These are phyloP conservation scores for Akanthomyces lecanii DNA, from an alignment of 2,329 filamentous ascomycete species.

Conservation along the genomic window DNA sequence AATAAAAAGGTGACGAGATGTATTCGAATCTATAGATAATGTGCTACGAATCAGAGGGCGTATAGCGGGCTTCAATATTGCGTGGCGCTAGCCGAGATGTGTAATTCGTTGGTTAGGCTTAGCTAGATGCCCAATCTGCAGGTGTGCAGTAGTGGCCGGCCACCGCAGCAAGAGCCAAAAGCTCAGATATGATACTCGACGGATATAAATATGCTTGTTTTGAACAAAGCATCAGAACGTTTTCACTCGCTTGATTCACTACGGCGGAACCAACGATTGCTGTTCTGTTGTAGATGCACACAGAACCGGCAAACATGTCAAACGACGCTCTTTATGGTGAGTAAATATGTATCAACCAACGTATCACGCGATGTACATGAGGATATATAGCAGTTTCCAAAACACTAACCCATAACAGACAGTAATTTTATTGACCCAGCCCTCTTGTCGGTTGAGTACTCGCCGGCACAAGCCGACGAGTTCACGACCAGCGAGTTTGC, in stretches of 20 bases:
- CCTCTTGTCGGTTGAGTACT: neutral
- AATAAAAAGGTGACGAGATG: no score
- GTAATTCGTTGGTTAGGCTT: neutral
- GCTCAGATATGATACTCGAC: neutral
- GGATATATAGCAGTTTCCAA: neutral
- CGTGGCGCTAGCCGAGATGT: neutral
- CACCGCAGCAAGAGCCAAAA: neutral
- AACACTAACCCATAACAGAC: neutral
- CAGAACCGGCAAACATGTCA: neutral
- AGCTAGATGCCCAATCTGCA: neutral
- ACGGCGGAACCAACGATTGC: neutral
- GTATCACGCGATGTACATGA: no score
- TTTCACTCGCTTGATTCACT: no score
- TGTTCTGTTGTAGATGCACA: neutral
- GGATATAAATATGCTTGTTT: neutral
- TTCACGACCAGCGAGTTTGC: neutral
- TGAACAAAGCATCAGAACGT: no score
- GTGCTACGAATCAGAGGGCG: no score
- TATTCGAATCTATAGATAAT: no score
- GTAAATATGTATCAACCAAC: no score
- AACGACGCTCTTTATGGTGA: neutral
- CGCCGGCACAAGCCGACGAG: neutral
- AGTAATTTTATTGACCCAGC: neutral
- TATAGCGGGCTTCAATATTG: no score
- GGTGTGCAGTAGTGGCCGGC: conserved; percentile 1